Conservation (phyloP, 2,329 filamentous ascomycete species). For the Biscogniauxia mediterranea region DNA sequence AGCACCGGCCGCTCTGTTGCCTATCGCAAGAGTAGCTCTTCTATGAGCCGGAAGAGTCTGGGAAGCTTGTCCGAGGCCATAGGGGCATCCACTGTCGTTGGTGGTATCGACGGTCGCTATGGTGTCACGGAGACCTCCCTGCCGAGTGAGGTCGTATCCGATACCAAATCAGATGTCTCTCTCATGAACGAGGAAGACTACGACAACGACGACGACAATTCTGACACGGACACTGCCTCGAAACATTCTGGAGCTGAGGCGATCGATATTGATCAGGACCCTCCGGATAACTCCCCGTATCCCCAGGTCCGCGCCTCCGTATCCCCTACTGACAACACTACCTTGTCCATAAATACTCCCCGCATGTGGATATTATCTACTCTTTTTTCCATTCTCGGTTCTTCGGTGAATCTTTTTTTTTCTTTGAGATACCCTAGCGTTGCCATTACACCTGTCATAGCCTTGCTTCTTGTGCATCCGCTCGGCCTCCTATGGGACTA, state of each 20-base stretch:
- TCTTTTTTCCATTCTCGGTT: conserved; percentile 76
- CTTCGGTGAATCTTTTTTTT: conserved; percentile 84
- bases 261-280: conserved; percentile 43
- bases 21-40: conserved; percentile 28
- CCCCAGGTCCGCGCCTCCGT: conserved; percentile 79
- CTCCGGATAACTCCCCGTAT: conserved; percentile 71
- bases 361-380: conserved; percentile 85
- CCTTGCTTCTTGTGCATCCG: conserved; percentile 79
- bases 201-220: conserved; percentile 34
- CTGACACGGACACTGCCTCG: conserved; percentile 36
- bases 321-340: conserved; percentile 69
- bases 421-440: conserved; percentile 87
- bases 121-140: conserved; percentile 49
- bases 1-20: conserved; percentile 23
- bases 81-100: conserved; percentile 49
- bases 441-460: conserved; percentile 85
- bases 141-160: conserved; percentile 44
- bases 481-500: conserved; percentile 79
- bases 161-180: conserved; percentile 37
- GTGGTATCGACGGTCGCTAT: conserved; percentile 54
- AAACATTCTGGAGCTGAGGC: conserved; percentile 27
- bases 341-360: conserved; percentile 81
- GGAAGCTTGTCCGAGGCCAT: conserved; percentile 47
- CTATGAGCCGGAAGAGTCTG: conserved; percentile 24
- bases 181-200: conserved; percentile 24